phyloP scores from a whole-genome alignment of 2,329 filamentous ascomycete genomes.

The Alternaria postmessia region DNA sequence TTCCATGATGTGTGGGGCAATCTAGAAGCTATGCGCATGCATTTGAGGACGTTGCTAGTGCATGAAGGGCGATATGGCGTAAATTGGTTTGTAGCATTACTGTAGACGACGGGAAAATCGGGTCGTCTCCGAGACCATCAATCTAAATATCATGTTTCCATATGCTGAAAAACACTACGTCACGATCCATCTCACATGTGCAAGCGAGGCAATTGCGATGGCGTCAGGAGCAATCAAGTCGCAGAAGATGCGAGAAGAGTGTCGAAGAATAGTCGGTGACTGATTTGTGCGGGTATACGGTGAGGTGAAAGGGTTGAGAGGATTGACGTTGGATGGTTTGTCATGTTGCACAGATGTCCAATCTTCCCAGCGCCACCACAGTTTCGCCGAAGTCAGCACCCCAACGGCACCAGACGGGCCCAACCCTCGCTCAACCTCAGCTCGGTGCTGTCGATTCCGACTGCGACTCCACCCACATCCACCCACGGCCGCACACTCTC shows the following conservation, averaged over 20 bases:
- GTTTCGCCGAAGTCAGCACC: conserved; percentile 22
- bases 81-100: conserved; percentile 15
- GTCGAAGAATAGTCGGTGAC: not conserved
- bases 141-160: conserved; percentile 2
- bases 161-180: not conserved
- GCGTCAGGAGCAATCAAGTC: not conserved
- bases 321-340: conserved; percentile 4
- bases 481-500: not conserved
- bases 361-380: conserved; percentile 20
- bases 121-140: not conserved
- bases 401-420: conserved; percentile 9
- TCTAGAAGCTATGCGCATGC: not conserved
- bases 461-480: conserved; percentile 6
- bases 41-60: not conserved
- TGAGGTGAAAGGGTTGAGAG: not conserved
- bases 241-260: not conserved
- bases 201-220: not conserved
- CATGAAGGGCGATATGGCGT: conserved; percentile 4
- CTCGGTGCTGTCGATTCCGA: conserved; percentile 1
- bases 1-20: not conserved
- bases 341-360: not conserved
- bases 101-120: conserved; percentile 6
- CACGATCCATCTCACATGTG: not conserved
- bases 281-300: not conserved
- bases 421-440: conserved; percentile 1